A percentile compares a stretch with the other conserved stretches of the same genome.
Evolutionary conservation across 805 yeast species (phyloP).

Genomic region (Spathaspora arborariae): DNA sequence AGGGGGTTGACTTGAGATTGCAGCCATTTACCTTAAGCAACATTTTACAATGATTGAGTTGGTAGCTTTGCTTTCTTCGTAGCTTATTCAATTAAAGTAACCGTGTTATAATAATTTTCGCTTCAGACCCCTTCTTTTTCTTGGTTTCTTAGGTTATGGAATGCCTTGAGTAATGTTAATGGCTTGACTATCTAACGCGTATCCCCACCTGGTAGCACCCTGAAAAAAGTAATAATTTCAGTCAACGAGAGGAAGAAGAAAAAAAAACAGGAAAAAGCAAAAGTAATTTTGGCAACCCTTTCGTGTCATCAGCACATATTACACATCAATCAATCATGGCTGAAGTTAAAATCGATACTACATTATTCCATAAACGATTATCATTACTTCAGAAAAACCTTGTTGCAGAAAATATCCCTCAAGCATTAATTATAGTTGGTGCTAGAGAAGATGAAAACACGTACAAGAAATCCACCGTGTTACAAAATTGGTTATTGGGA

Average conservation of each 20-base stretch:
- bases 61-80: too few relatives aligned
- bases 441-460: slow-evolving; percentile 86
- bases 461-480: slow-evolving; percentile 78
- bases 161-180: too few relatives aligned
- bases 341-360: slow-evolving; percentile 54
- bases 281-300: background rate
- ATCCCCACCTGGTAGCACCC: background rate
- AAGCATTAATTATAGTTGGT: slow-evolving; percentile 66
- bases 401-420: slow-evolving; percentile 17
- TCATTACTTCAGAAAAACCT: slow-evolving; percentile 35
- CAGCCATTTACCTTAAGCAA: too few relatives aligned
- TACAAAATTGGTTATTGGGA: slow-evolving; percentile 90
- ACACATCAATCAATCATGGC: slow-evolving; percentile 38
- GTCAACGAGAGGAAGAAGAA: too few relatives aligned
- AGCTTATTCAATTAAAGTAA: too few relatives aligned
- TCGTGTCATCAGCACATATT: background rate
- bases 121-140: too few relatives aligned
- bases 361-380: slow-evolving; percentile 51
- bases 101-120: too few relatives aligned
- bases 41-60: too few relatives aligned
- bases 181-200: too few relatives aligned
- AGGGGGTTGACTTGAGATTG: too few relatives aligned
- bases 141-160: too few relatives aligned
- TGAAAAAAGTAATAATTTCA: too few relatives aligned
- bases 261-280: background rate